These are phyloP conservation scores for Coniosporium apollinis DNA, from an alignment of 495 filamentous ascomycete species.

Conservation along the genomic window DNA sequence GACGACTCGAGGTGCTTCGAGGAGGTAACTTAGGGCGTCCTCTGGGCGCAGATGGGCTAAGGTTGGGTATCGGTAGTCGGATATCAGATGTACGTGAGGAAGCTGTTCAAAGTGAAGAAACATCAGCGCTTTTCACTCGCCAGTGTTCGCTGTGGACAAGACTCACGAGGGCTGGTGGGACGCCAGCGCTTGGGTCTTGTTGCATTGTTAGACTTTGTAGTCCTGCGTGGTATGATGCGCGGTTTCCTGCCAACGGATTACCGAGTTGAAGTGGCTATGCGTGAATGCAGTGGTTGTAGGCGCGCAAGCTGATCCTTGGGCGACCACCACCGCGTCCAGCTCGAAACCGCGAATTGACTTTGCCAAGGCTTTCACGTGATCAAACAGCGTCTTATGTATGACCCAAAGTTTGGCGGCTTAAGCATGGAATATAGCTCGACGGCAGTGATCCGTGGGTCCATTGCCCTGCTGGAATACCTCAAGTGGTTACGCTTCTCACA, in stretches of 20 bases:
- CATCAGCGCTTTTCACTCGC: constrained; percentile 3
- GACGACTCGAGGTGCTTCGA: constrained; percentile 63
- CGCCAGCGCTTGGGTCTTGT: constrained; percentile 45
- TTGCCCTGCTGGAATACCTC: too few relatives aligned
- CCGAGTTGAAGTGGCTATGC: too few relatives aligned
- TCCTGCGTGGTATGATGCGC: constrained; percentile 40
- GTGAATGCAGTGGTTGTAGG: too few relatives aligned
- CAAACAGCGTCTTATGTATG: too few relatives aligned
- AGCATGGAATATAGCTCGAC: too few relatives aligned
- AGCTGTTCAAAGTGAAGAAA: constrained; percentile 34
- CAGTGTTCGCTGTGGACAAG: background rate
- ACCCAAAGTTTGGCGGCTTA: too few relatives aligned
- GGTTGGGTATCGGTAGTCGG: constrained; percentile 53
- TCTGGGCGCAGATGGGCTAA: constrained; percentile 47
- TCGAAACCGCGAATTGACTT: too few relatives aligned
- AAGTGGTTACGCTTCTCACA: too few relatives aligned
- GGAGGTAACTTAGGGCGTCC: constrained; percentile 59
- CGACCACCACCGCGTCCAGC: background rate
- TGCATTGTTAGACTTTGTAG: too few relatives aligned
- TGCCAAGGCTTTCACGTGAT: too few relatives aligned
- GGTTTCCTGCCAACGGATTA: background rate
- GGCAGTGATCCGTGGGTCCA: too few relatives aligned
- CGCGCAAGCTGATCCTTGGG: background rate
- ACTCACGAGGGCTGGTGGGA: constrained; percentile 45
- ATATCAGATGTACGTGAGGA: constrained; percentile 74